Base-by-base conservation (phyloP, 768 basidiomycete species). In the Tephrocybe sp. region DNA sequence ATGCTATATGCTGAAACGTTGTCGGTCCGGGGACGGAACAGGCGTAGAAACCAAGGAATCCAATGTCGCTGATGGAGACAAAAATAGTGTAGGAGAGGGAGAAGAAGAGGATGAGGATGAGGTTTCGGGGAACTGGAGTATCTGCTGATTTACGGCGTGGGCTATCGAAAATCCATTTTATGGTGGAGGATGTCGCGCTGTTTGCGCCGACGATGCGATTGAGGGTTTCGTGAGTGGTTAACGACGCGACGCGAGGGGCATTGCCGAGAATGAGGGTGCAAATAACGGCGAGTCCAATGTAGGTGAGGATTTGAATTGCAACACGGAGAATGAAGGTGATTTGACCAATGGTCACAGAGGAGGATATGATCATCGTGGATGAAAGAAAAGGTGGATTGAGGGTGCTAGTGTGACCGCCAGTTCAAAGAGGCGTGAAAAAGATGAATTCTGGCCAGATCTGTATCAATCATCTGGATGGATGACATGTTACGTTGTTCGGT, bases 291-390 rank as follows among this genome's bases (percentile, higher is more conserved):
- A 54, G 47, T 4, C 60, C 60, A 2, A 42, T 49, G 39, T 57
- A 59, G 2, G 60, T 43, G 3, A 63, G 52, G 19, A 59, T 57
- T 38, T 63, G 61, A 42, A 63, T 54, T 24, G 51, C 49, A 21
- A 58, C 56, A 44, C 61, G 56, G 22, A 63, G 47, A 29, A 61
- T 52, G 38, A 63, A 63, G 6, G 61, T 61, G 24, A 63, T 19
- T 45, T 61, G 58, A 11, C 61, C 58, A 8, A 57, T 49, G 19
- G 56, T 61, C 18, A 56, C 37, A 2, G 42, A 19, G 31, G 18
- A n/a, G 19, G 47, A 52, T 3, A 55, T 7, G 21, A 55, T 52
- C 51, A 47, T 52, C 2, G 42, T 21, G 27, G 22, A 29, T 11
- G 27, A n/a, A n/a, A n/a, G n/a, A n/a, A n/a, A n/a, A n/a, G n/a